Percentiles rank a stretch among this genome's conserved stretches.
These are phyloP conservation scores for Geotrichum cucujoidarum DNA, from an alignment of 1,139 yeast species.

Conservation along the genomic window DNA sequence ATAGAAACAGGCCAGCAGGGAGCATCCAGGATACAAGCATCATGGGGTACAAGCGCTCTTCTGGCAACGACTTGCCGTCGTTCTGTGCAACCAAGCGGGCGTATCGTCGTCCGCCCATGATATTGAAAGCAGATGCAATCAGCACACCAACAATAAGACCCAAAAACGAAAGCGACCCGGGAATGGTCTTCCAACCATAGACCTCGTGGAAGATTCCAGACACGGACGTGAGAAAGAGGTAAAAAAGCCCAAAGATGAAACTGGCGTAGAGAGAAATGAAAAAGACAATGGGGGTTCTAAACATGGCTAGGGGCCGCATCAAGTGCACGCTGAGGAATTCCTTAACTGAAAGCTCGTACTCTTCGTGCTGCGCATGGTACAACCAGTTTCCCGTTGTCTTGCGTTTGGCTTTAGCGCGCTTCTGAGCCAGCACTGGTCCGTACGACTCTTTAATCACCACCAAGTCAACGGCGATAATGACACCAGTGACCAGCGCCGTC, in stretches of 20 bases:
- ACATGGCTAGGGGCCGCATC: conserved; percentile 44
- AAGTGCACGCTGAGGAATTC: conserved; percentile 41
- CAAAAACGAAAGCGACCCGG: conserved; percentile 52
- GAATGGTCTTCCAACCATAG: conserved; percentile 42
- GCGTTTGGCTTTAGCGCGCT: conserved; percentile 54
- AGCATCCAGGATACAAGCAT: conserved; percentile 44
- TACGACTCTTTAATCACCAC: conserved; percentile 66
- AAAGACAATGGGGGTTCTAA: conserved; percentile 44
- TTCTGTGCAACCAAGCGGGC: conserved; percentile 51
- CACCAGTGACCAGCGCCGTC: conserved; percentile 58
- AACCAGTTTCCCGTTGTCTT: conserved; percentile 53
- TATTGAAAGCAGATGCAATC: conserved; percentile 45
- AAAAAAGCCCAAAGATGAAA: conserved; percentile 45
- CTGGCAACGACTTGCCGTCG: conserved; percentile 52
- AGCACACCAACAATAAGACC: conserved; percentile 53
- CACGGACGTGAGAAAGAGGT: conserved; percentile 41
- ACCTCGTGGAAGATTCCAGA: conserved; percentile 35
- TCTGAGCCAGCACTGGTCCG: conserved; percentile 57
- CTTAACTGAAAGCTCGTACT: conserved; percentile 38
- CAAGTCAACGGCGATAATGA: conserved; percentile 45
- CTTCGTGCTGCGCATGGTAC: conserved; percentile 44
- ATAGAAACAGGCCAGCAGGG: conserved; percentile 68
- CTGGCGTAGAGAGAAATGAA: conserved; percentile 43
- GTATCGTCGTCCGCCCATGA: conserved; percentile 46
- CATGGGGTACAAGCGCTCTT: conserved; percentile 54